phyloP scores from a whole-genome alignment of 441 rosid genomes.

The Erodium chrysanthum region DNA sequence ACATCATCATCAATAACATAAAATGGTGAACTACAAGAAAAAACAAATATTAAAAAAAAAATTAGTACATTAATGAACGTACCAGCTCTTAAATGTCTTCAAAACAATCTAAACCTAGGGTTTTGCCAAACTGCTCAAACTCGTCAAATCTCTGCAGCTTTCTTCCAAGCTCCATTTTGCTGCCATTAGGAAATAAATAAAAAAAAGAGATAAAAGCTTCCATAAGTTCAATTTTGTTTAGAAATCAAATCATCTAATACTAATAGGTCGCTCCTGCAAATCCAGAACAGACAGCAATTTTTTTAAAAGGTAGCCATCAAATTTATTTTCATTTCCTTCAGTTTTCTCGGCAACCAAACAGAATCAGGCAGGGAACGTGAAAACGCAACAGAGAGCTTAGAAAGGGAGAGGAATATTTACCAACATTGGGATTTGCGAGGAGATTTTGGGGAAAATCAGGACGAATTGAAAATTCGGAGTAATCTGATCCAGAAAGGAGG shows the following conservation, averaged over 20 bases:
- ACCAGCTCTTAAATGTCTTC: not conserved
- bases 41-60: not conserved
- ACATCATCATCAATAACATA: not conserved
- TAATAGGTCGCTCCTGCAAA: not conserved
- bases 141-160: not conserved
- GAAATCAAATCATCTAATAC: not conserved
- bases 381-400: not conserved
- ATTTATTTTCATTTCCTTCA: not conserved
- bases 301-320: not conserved
- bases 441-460: not conserved
- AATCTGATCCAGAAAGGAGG: not conserved
- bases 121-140: not conserved
- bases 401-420: slow-evolving; percentile 5
- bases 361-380: not conserved
- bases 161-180: not conserved
- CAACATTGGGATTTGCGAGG: slow-evolving; percentile 10
- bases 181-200: not conserved
- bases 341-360: slow-evolving; percentile 1
- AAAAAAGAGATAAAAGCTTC: not conserved
- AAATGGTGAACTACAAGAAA: not conserved
- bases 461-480: not conserved
- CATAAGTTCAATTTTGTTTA: not conserved
- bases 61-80: not conserved
- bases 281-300: not conserved
- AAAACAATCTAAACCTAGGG: not conserved